A percentile compares a stretch with the other conserved stretches of the same genome.
Conservation (phyloP, 1,284 basidiomycete genomes). For the Cryptococcus depauperatus region DNA sequence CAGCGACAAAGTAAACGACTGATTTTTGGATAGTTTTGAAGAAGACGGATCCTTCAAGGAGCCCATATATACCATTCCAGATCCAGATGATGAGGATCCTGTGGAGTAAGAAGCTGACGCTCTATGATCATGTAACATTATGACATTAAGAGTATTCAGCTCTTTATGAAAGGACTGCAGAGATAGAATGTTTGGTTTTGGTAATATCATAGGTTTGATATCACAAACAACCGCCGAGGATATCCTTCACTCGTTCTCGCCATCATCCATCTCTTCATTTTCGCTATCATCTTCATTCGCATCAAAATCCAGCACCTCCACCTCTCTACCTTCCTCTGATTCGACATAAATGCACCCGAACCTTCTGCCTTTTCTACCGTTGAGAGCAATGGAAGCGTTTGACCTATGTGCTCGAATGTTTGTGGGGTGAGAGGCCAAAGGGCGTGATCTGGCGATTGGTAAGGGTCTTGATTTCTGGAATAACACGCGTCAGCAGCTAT, state of each 20-base stretch:
- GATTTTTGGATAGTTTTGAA: slow-evolving; percentile 18
- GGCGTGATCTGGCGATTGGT: not conserved
- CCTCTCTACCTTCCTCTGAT: slow-evolving; percentile 17
- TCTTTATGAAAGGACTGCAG: too few relatives aligned
- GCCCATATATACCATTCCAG: slow-evolving; percentile 32
- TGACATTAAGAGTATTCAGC: too few relatives aligned
- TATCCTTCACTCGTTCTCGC: not conserved
- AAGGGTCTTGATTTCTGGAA: not conserved
- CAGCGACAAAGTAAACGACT: not conserved
- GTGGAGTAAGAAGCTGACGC: not conserved
- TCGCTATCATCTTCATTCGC: slow-evolving; percentile 30
- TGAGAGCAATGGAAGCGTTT: slow-evolving; percentile 31
- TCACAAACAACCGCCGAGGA: too few relatives aligned
- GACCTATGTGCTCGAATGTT: too few relatives aligned
- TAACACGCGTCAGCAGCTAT: not conserved
- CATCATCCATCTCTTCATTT: slow-evolving; percentile 22
- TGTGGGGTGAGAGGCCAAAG: not conserved
- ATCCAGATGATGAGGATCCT: slow-evolving; percentile 27
- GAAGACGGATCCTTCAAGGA: slow-evolving; percentile 24
- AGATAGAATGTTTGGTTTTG: too few relatives aligned
- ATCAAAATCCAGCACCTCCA: slow-evolving; percentile 36
- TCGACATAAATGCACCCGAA: slow-evolving; percentile 27
- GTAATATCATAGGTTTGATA: too few relatives aligned
- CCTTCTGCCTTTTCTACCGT: slow-evolving; percentile 29
- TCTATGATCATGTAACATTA: too few relatives aligned